Evolutionary conservation across 2,329 filamentous ascomycete species (phyloP), one percentile per base, ranked within the genome.

Genomic region (Dissoconium aciculare): DNA sequence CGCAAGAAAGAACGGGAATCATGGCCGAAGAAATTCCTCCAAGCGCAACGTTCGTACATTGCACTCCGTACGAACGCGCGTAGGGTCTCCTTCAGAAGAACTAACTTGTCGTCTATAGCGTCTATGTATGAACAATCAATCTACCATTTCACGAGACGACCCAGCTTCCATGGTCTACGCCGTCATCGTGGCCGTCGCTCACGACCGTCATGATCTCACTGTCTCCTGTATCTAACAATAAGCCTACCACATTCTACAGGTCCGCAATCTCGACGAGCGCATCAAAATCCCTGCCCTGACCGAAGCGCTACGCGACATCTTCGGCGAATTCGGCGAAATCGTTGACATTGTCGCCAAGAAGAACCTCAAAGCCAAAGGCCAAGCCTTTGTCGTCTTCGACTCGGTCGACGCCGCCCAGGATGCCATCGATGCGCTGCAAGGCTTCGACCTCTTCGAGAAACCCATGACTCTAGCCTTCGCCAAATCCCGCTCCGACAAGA

Each of bases 321-420:
- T 95, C 60, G 74, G 74, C 40, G 81, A 92, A 56, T 94, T 89
- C 57, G 89, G 89, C 40, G 75, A 65, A 34, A 72, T 93, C 38
- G 60, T 92, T 45, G 84, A 93, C 40, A 71, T 93, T 30, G 70
- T 92, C 36, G 81, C 81, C 26, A 92, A 92, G 63, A 82, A 72
- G 41, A 94, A 91, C 55, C 58, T 95, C 16, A 85, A 81, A 54
- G 81, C 83, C 26, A 94, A 91, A 54, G 89, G 89, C 9, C 89
- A 98, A 59, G 89, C 89, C 1, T 98, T 98, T 52, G 62, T 98
- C 29, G 84, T 95, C 27, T 95, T 84, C 53, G 83, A 91, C 46
- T 69, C 65, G 38, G 63, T 77, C n/a, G 78, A 84, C 33, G 71
- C 75, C n/a, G 85, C 85, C 3, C 63, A 69, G 31, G 69, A 73